phyloP scores from a whole-genome alignment of 805 yeast genomes.

The Isabelozyma gotoi region DNA sequence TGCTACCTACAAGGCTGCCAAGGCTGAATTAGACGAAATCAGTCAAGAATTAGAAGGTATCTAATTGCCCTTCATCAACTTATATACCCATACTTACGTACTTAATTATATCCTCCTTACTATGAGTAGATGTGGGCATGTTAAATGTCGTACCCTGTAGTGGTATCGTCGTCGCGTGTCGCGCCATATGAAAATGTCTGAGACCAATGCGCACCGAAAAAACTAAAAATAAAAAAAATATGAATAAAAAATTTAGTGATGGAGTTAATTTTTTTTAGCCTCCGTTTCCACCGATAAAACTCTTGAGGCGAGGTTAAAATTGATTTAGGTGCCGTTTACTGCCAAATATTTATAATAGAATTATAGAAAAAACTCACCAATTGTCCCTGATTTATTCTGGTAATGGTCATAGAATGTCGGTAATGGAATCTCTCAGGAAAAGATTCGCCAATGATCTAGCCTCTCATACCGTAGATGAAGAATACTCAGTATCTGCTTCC shows the following conservation, averaged over 20 bases:
- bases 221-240: no score
- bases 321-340: no score
- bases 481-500: constrained; percentile 18
- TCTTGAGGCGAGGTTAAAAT: no score
- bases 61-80: constrained; percentile 20
- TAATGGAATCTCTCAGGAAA: constrained; percentile 23
- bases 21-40: constrained; percentile 94
- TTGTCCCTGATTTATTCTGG: background rate
- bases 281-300: background rate
- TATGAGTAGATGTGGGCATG: background rate
- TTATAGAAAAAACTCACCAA: no score
- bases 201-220: background rate
- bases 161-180: background rate
- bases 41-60: constrained; percentile 89
- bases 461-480: constrained; percentile 33
- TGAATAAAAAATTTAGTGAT: background rate
- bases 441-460: constrained; percentile 24
- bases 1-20: constrained; percentile 77
- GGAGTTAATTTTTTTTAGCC: background rate
- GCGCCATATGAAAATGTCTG: no score
- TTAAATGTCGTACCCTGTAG: no score
- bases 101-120: background rate
- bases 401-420: constrained; percentile 12
- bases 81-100: background rate
- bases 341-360: no score